These are phyloP conservation scores for Aegilops bicornis DNA, from an alignment of 176 grass and related monocot species.

Conservation along the genomic window DNA sequence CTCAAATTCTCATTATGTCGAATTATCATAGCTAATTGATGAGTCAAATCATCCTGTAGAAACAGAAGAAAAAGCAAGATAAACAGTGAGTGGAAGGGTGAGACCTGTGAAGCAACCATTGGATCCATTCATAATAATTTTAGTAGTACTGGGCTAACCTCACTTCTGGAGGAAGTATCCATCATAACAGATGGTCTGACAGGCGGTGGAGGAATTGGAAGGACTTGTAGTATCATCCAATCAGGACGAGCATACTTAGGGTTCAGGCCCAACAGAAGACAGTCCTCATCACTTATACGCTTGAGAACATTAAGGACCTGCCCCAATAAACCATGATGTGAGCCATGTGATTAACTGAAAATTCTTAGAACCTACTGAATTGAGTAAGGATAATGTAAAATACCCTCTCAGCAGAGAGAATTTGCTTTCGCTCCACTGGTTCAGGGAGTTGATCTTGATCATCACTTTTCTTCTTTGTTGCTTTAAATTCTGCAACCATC, in stretches of 20 bases:
- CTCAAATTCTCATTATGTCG: slow-evolving; percentile 97
- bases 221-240: slow-evolving; percentile 99
- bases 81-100: background rate
- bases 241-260: slow-evolving; percentile 97
- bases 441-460: slow-evolving; percentile 96
- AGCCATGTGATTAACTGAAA: slow-evolving; percentile 22
- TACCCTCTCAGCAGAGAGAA: slow-evolving; percentile 93
- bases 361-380: background rate
- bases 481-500: slow-evolving; percentile 97
- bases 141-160: slow-evolving; percentile 46
- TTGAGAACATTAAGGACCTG: slow-evolving; percentile 98
- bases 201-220: slow-evolving; percentile 95
- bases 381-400: background rate
- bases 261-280: slow-evolving; percentile 78
- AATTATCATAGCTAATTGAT: slow-evolving; percentile 99
- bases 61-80: background rate
- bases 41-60: slow-evolving; percentile 93
- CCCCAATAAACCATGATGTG: slow-evolving; percentile 1
- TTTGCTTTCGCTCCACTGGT: slow-evolving; percentile 90
- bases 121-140: background rate
- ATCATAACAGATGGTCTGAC: slow-evolving; percentile 99
- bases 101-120: background rate
- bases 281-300: slow-evolving; percentile 95
- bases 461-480: slow-evolving; percentile 85
- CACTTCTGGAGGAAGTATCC: slow-evolving; percentile 98